Base-by-base conservation (phyloP, 2,329 filamentous ascomycete species). In the Aspergillus pseudoviridinutans region DNA sequence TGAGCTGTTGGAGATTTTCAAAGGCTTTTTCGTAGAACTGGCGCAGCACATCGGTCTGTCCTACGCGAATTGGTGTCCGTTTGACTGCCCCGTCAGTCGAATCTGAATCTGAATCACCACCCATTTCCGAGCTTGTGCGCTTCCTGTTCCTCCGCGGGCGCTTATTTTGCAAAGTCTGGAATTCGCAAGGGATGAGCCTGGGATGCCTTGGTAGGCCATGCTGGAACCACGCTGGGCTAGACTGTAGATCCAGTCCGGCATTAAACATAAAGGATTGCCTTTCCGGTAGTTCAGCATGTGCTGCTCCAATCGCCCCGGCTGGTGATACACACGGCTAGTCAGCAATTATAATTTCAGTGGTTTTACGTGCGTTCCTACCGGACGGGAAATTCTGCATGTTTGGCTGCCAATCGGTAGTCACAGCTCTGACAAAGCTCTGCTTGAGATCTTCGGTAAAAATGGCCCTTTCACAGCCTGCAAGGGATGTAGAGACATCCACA, bases 1-100 rank as follows among this genome's bases (percentile, higher is more conserved):
- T 75, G 46, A 76, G 64, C 55, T 79, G 76, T 52, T 77, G 74
- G 49, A 79, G 71, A 8, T 68, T 62, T 51, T 72, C 66, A 46
- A 78, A 76, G 8, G 71, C 71, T 24, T 68, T 67, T 35, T 70
- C 65, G 59, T 78, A 78, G 62, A 73, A 78, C 12, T 60, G 59
- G 41, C 64, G 65, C 44, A 73, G 50, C 1, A 69, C 58, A 8
- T 66, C 61, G 0, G 61, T 62, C 17, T 73, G 61, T 2, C 68
- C 68, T 1, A 73, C 63, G 17, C 68, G 67, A 47, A 73, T 59
- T 2, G 69, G 58, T 2, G 68, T 69, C 32, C 63, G 66, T 58
- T 61, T 20, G 56, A 63, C 50, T 56, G 61, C 17, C 57, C 66
- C 51, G 50, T 61, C 28, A 50, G 67, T 35, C 51, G 67, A 47